Evolutionary conservation across 768 basidiomycete species (phyloP).

Genomic region (Lactarius psammicola): DNA sequence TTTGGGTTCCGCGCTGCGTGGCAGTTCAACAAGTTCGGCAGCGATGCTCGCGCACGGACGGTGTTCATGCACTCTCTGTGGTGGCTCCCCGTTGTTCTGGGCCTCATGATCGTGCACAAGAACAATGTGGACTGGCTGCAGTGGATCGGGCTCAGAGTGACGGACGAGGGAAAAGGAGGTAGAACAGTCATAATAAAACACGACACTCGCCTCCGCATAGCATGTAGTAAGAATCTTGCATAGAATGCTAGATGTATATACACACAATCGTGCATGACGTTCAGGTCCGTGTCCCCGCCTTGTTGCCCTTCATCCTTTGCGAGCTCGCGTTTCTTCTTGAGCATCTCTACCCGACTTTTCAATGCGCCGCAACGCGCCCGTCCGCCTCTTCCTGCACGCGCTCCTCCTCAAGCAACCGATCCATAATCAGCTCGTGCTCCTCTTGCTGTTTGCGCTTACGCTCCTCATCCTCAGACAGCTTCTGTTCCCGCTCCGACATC

Average conservation of each 20-base stretch:
- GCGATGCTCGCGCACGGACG: slow-evolving; percentile 73
- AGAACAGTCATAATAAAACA: neutral
- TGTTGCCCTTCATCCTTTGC: slow-evolving; percentile 30
- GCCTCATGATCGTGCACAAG: slow-evolving; percentile 95
- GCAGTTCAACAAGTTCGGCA: slow-evolving; percentile 67
- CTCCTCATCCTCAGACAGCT: slow-evolving; percentile 46
- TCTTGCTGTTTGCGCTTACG: slow-evolving; percentile 59
- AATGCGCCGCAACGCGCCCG: slow-evolving; percentile 62
- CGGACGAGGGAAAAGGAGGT: slow-evolving; percentile 14
- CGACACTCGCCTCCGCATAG: too few species aligned
- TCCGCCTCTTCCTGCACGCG: slow-evolving; percentile 87
- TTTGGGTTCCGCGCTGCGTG: slow-evolving; percentile 69
- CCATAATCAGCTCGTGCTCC: slow-evolving; percentile 82
- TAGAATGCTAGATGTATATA: neutral
- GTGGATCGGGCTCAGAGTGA: slow-evolving; percentile 48
- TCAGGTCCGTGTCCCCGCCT: slow-evolving; percentile 12
- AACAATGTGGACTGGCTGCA: slow-evolving; percentile 74
- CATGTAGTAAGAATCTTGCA: neutral
- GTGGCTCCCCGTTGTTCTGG: slow-evolving; percentile 87
- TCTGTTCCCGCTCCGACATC: slow-evolving; percentile 32
- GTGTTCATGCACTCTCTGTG: slow-evolving; percentile 83
- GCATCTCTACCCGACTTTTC: slow-evolving; percentile 61
- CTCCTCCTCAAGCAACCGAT: slow-evolving; percentile 80
- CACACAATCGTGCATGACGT: neutral
- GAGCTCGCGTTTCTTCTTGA: slow-evolving; percentile 47